phyloP scores from a whole-genome alignment of 345 rosid genomes.

The Fremontodendron californicum region DNA sequence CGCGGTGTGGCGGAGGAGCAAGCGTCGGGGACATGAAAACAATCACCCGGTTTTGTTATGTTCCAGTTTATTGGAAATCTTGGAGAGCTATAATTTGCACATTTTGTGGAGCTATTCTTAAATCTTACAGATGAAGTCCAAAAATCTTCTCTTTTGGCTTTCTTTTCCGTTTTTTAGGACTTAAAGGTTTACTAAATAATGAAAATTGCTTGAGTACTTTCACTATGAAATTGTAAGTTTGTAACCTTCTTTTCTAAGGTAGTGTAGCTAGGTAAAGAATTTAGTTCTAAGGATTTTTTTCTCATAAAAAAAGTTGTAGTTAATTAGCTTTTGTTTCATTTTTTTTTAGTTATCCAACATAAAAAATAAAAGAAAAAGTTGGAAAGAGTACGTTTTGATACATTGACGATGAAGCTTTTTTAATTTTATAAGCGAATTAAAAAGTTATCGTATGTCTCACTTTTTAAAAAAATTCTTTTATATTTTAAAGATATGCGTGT shows the following conservation, averaged over 20 bases:
- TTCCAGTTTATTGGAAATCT: conserved; percentile 60
- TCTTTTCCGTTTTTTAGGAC: neutral
- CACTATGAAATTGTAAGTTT: neutral
- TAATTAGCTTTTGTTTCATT: too few species aligned
- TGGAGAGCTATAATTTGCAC: conserved; percentile 74
- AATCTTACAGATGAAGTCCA: conserved; percentile 44
- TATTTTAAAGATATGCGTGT: too few species aligned
- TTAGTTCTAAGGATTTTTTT: neutral
- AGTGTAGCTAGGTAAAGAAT: neutral
- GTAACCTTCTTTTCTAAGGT: neutral
- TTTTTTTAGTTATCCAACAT: too few species aligned
- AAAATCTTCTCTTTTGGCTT: neutral
- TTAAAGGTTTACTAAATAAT: neutral
- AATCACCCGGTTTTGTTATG: conserved; percentile 54
- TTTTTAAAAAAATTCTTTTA: too few species aligned
- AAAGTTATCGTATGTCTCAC: too few species aligned
- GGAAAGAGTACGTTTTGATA: too few species aligned
- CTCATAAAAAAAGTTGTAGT: neutral
- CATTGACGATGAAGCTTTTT: too few species aligned
- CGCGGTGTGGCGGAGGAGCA: conserved; percentile 55
- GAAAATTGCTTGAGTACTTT: too few species aligned
- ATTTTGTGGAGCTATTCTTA: conserved; percentile 68
- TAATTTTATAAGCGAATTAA: too few species aligned
- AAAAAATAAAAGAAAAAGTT: too few species aligned
- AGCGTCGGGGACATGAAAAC: conserved; percentile 71